Base-by-base conservation (phyloP, 352 stramenopile genomes). In the Globisporangium abappressorium region DNA sequence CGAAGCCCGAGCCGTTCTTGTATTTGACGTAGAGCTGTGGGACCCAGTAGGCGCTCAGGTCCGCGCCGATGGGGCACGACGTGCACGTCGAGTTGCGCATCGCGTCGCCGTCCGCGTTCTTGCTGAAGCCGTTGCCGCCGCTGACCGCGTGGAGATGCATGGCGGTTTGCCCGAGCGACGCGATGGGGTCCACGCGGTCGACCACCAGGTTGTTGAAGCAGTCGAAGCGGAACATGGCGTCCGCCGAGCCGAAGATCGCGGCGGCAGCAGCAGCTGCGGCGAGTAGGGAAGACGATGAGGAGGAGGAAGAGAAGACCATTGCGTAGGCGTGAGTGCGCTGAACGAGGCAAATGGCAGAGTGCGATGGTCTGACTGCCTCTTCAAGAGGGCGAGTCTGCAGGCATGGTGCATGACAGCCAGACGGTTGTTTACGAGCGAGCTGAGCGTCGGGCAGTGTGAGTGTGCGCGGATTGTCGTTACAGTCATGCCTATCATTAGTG, bases 201-300 rank as follows among this genome's bases (percentile, higher is more conserved):
- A 84, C 69, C 2, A 87, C 77, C 57, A 87, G 68, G 68, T 87
- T 81, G 70, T 84, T 87, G 65, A 79, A 79, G 69, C 79, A 87
- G 64, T 83, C 71, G 54, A 82, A 82, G 30, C 76, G 76, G 46
- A 82, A 82, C 76, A 82, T 80, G n/a, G 59, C 68, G 18, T 57
- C 26, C 1, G 24, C 41, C 2, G 63, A 57, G 41, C 49, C 8
- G 1, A 33, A 34, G 49, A 60, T 65, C 24, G n/a, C 60, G 22
- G 22, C 30, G 1, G 46, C 58, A 28, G 38, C 58, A 9, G 41
- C 38, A 7, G 12, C 22, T 2, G 38, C 2, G 24, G 30, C 38
- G 58, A 64, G 38, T 12, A 63, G 22, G 0, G 57, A 46, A 22
- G 53, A 22, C 5, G 24, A 26, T 26, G 24, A 26, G 24, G 26